Evolutionary conservation across 768 basidiomycete species (phyloP).

Genomic region (Lactifluus echinatus): DNA sequence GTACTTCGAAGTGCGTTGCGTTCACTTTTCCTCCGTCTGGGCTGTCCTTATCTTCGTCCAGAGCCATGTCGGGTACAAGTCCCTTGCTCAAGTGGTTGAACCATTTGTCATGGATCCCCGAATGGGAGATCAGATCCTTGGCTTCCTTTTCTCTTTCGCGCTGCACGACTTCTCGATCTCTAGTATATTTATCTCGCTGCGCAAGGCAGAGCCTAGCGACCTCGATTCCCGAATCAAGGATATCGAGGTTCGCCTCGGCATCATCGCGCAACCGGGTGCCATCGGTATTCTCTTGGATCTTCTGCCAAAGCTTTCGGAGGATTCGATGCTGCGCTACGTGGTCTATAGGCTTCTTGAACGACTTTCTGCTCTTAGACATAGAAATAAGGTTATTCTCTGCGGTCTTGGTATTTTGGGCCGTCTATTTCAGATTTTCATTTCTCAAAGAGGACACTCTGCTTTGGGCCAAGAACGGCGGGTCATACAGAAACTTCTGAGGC

Average conservation of each 20-base stretch:
- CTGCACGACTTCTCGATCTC: slow-evolving; percentile 54
- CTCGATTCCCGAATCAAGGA: slow-evolving; percentile 37
- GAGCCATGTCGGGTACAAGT: slow-evolving; percentile 55
- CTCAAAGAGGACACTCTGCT: slow-evolving; percentile 22
- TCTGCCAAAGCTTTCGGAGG: slow-evolving; percentile 29
- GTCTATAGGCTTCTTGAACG: slow-evolving; percentile 56
- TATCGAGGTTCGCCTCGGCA: slow-evolving; percentile 33
- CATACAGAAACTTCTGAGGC: slow-evolving; percentile 52
- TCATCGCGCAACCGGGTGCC: slow-evolving; percentile 51
- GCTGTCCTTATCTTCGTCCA: slow-evolving; percentile 22
- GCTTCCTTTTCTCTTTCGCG: slow-evolving; percentile 60
- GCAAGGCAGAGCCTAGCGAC: slow-evolving; percentile 35
- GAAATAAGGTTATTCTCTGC: slow-evolving; percentile 62
- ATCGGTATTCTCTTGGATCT: slow-evolving; percentile 52
- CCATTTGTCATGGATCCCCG: slow-evolving; percentile 39
- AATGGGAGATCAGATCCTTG: slow-evolving; percentile 49
- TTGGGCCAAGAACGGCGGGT: slow-evolving; percentile 45
- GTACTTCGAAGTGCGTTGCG: slow-evolving; percentile 58
- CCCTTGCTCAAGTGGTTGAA: slow-evolving; percentile 50
- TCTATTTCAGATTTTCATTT: slow-evolving; percentile 42
- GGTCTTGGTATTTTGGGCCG: slow-evolving; percentile 46
- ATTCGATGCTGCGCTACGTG: slow-evolving; percentile 40
- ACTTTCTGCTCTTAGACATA: slow-evolving; percentile 50
- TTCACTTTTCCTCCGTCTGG: slow-evolving; percentile 3
- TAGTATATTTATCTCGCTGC: slow-evolving; percentile 45